Base-by-base conservation (phyloP, 352 stramenopile species). In the Phytophthora pinifolia region DNA sequence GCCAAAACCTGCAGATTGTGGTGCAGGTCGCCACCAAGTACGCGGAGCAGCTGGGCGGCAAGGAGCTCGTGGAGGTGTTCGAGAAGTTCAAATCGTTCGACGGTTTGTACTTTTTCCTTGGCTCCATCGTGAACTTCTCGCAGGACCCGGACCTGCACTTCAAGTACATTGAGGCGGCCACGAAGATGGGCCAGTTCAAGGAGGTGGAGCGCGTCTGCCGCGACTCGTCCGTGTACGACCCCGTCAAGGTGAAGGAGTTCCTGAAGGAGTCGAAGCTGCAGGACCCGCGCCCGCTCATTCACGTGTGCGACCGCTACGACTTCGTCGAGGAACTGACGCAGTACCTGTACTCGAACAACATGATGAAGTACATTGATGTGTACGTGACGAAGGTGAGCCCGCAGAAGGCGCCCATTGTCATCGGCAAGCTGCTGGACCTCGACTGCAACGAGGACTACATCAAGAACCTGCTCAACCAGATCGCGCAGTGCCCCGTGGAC, bases 281-380 rank as follows among this genome's bases (percentile, higher is more conserved):
- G 55, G 97, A 99, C 74, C 98, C 98, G 35, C 95, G 89, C 37
- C 97, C 97, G 14, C 79, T 99, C 3, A 99, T 99, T 63, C 97
- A 99, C 65, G 97, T 99, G 25, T 99, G 98, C 75, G 98, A 99
- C 70, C 96, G 97, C 44, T 97, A 98, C 72, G 97, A 99, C 62
- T 99, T 99, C 65, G 96, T 99, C 38, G 97, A 99, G 55, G 98
- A 99, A 67, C 80, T 99, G 66, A 99, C 98, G 32, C 95, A 98
- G 58, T 99, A 99, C 80, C 67, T 99, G 48, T 99, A 99, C 88
- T 93, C 96, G 45, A 99, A 99, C 89, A 99, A 98, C 77, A 72
- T 99, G 48, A 82, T 98, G 54, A 98, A 99, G 83, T 99, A 99
- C 83, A 99, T 99, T 66, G 98, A 99, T 72, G 97, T 99, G 56